phyloP scores from a whole-genome alignment of 192 early-diverging fungal species.

The Coemansia sp. region DNA sequence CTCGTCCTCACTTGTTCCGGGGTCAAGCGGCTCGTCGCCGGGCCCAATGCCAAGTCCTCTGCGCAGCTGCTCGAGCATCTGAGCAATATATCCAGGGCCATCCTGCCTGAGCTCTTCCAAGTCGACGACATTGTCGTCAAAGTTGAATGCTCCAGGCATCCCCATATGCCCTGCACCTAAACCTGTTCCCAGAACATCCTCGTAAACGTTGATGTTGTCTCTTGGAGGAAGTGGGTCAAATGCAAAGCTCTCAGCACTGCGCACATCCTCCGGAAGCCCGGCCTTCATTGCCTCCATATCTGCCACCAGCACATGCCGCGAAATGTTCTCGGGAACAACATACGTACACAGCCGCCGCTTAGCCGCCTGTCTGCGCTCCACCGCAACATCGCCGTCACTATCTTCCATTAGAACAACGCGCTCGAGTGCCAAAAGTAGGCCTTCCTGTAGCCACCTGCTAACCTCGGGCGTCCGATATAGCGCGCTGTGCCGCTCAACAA shows the following conservation, averaged over 20 bases:
- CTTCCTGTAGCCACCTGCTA: constrained; percentile 53
- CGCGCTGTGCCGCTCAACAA: constrained; percentile 68
- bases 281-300: constrained; percentile 45
- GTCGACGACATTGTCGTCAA: constrained; percentile 13
- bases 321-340: constrained; percentile 38
- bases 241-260: constrained; percentile 30
- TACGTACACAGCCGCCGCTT: constrained; percentile 36
- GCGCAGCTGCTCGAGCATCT: constrained; percentile 18
- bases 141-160: constrained; percentile 30
- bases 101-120: constrained; percentile 13
- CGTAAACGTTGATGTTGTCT: constrained; percentile 38
- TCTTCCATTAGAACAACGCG: constrained; percentile 14
- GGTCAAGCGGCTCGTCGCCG: constrained; percentile 10
- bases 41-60: constrained; percentile 4
- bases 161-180: neutral
- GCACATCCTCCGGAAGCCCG: constrained; percentile 32
- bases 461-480: constrained; percentile 84
- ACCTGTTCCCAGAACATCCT: constrained; percentile 15
- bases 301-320: constrained; percentile 46
- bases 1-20: constrained; percentile 39
- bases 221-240: constrained; percentile 50
- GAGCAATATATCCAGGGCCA: constrained; percentile 5
- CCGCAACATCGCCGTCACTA: neutral
- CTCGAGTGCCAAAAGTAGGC: constrained; percentile 39
- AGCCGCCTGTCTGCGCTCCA: constrained; percentile 10